phyloP scores from a whole-genome alignment of 495 filamentous ascomycete genomes.

The Aspergillus nidulans region DNA sequence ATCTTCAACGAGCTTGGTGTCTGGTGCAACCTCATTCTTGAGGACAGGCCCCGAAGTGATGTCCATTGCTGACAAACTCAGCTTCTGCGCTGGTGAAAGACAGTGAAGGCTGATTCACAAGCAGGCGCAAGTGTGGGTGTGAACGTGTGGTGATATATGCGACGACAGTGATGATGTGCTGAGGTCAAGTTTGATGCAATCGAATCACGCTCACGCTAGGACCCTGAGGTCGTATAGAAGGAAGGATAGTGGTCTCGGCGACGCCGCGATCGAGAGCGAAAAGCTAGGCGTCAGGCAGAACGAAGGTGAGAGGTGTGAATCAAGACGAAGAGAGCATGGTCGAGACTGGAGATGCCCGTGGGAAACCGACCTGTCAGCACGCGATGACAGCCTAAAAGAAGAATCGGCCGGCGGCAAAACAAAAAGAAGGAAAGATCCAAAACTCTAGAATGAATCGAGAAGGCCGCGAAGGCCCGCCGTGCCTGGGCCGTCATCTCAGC shows the following conservation, averaged over 20 bases:
- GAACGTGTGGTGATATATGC: not conserved
- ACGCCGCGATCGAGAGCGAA: not conserved
- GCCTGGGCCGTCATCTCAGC: not conserved
- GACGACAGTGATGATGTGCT: constrained; percentile 32
- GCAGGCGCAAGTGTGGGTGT: not conserved
- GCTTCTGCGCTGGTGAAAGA: not conserved
- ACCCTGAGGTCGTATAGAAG: constrained; percentile 2
- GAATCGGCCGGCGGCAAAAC: not conserved
- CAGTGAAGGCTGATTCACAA: not conserved
- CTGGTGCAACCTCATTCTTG: constrained; percentile 17
- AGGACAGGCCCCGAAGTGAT: constrained; percentile 7
- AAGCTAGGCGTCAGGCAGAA: constrained; percentile 6
- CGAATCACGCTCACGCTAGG: constrained; percentile 6
- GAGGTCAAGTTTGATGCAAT: constrained; percentile 37
- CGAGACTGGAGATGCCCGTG: not conserved
- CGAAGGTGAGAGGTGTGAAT: not conserved
- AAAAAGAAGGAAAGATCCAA: not conserved
- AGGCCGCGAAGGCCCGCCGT: not conserved
- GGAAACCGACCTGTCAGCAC: not conserved
- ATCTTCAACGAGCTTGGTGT: constrained; percentile 25
- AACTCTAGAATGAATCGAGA: not conserved
- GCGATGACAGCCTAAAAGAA: not conserved
- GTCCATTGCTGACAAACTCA: constrained; percentile 5
- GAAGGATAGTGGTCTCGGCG: not conserved
- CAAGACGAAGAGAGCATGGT: not conserved